These are phyloP conservation scores for Lodderomyces theae DNA, from an alignment of 1,139 yeast genomes.

Conservation along the genomic window DNA sequence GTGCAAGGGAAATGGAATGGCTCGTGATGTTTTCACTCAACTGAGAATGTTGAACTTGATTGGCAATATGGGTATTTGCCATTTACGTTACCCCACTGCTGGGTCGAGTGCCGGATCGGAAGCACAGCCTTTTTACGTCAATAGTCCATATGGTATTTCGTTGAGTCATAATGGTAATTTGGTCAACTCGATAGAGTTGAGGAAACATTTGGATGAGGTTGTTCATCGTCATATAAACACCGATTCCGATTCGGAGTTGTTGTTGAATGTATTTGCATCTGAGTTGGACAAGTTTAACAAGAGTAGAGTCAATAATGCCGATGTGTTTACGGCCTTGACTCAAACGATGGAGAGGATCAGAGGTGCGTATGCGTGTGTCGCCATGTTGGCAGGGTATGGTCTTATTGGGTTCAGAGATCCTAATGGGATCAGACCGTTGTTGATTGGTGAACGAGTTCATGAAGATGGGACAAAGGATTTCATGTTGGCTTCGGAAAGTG, in stretches of 20 bases:
- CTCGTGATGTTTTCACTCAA: conserved; percentile 92
- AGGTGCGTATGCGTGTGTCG: conserved; percentile 96
- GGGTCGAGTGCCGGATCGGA: conserved; percentile 97
- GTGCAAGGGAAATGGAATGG: conserved; percentile 99
- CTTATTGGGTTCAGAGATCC: conserved; percentile 96
- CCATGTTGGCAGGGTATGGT: conserved; percentile 95
- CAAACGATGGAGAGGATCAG: conserved; percentile 79
- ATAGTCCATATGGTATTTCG: conserved; percentile 91
- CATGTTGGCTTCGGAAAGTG: conserved; percentile 95
- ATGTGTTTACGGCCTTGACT: conserved; percentile 78
- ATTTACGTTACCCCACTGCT: conserved; percentile 95
- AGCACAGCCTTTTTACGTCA: conserved; percentile 98
- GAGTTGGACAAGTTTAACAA: conserved; percentile 90
- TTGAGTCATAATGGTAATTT: conserved; percentile 93
- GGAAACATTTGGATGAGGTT: conserved; percentile 79
- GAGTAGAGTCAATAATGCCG: conserved; percentile 87
- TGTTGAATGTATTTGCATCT: conserved; percentile 85
- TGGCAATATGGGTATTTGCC: conserved; percentile 96
- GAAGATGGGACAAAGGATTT: conserved; percentile 77
- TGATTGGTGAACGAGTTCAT: conserved; percentile 75
- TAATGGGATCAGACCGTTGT: conserved; percentile 89
- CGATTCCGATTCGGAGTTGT: conserved; percentile 90
- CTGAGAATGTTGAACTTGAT: conserved; percentile 71
- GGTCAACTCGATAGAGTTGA: conserved; percentile 78
- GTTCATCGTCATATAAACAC: conserved; percentile 98